Base-by-base conservation (phyloP, 306 rosid genomes). In the Trifolium repens region DNA sequence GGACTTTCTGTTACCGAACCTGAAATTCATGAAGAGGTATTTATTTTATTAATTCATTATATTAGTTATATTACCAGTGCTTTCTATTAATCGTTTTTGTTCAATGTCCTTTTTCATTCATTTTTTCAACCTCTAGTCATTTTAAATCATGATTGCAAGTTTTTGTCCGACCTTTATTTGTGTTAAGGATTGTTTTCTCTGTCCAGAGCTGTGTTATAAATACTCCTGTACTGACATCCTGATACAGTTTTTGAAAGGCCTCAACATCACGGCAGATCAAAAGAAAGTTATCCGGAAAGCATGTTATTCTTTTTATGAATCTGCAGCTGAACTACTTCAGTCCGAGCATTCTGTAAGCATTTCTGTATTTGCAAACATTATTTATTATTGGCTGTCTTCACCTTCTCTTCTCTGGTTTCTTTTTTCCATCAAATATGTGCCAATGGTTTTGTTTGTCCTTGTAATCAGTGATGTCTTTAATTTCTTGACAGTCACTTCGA, bases 311-410 rank as follows among this genome's bases (percentile, higher is more conserved):
- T 96, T 92, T 84, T 90, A 87, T 87, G 99, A 90, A 67, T 85
- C 96, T 80, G 90, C 93, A 17, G 87, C 91, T 19, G 99, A 90
- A 74, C 87, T 96, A 67, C 97, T 96, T 85, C 98, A 87, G 84
- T 86, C 99, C 58, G 99, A 96, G 87, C 99, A 96, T 88, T 77
- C 88, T 67, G 99, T 96, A 84, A 89, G 96, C 61, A 73, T 79
- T 81, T 59, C 66, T 12, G 77, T 46, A 60, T 69, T 40, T 35
- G 64, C 70, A 55, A 39, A 72, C 65, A 42, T 62, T 9, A 19
- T 60, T 53, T 69, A 24, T 37, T 55, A 49, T 76, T 55, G 37
- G 59, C 74, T 72, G 13, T 74, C 30, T 59, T 76, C 43, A n/a
- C 34, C 58, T 49, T 60, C 63, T 74, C 14, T 67, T 62, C 19